A percentile compares a stretch with the other conserved stretches of the same genome.
Conservation (phyloP, 2,329 filamentous ascomycete species). For the Colletotrichum viniferum region DNA sequence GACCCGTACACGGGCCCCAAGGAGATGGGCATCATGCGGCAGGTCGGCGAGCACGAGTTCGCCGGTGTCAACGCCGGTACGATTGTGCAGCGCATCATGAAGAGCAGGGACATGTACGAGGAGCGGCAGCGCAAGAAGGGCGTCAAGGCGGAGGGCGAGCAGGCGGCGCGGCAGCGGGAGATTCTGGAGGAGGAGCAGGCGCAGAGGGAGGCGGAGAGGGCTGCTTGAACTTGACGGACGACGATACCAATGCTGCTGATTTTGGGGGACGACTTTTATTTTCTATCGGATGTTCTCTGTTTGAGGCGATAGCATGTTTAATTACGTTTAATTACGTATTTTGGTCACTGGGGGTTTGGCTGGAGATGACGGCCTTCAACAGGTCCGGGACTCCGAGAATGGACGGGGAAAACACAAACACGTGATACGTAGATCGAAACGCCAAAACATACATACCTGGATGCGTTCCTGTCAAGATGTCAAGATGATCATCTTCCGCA, state of each 20-base stretch:
- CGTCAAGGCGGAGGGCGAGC: constrained; percentile 80
- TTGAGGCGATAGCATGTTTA: not conserved
- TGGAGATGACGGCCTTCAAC: constrained; percentile 17
- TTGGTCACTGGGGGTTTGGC: not conserved
- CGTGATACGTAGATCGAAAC: not conserved
- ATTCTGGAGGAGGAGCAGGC: constrained; percentile 64
- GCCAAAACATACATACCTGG: not conserved
- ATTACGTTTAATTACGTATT: constrained; percentile 5
- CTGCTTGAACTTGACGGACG: not conserved
- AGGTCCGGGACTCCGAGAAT: not conserved
- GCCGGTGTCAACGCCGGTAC: constrained; percentile 88
- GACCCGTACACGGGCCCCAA: constrained; percentile 84
- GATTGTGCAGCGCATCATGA: constrained; percentile 90
- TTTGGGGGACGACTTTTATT: not conserved
- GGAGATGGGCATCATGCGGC: constrained; percentile 80
- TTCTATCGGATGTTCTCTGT: not conserved
- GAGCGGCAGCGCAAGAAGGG: constrained; percentile 90
- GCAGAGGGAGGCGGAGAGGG: constrained; percentile 46
- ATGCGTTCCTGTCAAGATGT: not conserved
- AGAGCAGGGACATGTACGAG: constrained; percentile 86
- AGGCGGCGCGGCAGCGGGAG: constrained; percentile 66
- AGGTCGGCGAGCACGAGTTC: constrained; percentile 80
- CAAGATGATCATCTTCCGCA: not conserved
- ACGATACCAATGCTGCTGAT: not conserved
- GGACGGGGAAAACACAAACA: not conserved